A percentile compares a stretch with the other conserved stretches of the same genome.
Conservation (phyloP, 2,329 filamentous ascomycete species). For the Penicillium nordicum region DNA sequence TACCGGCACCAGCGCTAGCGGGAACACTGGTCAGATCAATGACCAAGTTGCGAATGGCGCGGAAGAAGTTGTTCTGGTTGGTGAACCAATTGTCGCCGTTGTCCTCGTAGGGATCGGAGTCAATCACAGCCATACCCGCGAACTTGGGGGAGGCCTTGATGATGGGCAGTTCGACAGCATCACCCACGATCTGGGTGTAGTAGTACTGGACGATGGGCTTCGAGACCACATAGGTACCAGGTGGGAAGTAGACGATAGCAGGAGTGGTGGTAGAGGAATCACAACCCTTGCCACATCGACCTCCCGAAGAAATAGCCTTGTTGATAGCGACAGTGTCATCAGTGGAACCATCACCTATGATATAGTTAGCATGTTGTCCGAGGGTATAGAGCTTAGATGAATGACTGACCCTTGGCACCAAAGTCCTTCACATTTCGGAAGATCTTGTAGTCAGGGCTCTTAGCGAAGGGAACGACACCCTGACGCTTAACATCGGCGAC, state of each 20-base stretch:
- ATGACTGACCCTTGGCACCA: constrained; percentile 64
- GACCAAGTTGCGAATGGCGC: constrained; percentile 76
- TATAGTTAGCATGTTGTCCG: constrained; percentile 23
- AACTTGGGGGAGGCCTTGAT: constrained; percentile 73
- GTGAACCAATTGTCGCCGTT: constrained; percentile 70
- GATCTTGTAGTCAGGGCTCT: constrained; percentile 59
- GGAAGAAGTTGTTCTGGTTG: constrained; percentile 81
- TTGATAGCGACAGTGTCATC: constrained; percentile 93
- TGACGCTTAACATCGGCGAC: constrained; percentile 65
- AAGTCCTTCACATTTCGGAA: constrained; percentile 76
- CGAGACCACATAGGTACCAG: constrained; percentile 80
- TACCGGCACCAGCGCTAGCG: constrained; percentile 60
- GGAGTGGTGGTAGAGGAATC: constrained; percentile 81
- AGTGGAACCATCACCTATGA: constrained; percentile 58
- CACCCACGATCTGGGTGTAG: constrained; percentile 89
- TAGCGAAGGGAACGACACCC: constrained; percentile 63
- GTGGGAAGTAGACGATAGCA: constrained; percentile 86
- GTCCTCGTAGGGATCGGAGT: constrained; percentile 76
- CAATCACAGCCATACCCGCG: constrained; percentile 80
- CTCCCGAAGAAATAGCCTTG: constrained; percentile 69
- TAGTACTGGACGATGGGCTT: constrained; percentile 79
- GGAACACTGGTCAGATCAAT: constrained; percentile 70
- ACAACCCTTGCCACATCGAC: constrained; percentile 75
- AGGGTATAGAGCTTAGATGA: neutral
- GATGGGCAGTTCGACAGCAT: constrained; percentile 67